Evolutionary conservation across 805 yeast genomes (phyloP).

Genomic region (Yamadazyma sp.): DNA sequence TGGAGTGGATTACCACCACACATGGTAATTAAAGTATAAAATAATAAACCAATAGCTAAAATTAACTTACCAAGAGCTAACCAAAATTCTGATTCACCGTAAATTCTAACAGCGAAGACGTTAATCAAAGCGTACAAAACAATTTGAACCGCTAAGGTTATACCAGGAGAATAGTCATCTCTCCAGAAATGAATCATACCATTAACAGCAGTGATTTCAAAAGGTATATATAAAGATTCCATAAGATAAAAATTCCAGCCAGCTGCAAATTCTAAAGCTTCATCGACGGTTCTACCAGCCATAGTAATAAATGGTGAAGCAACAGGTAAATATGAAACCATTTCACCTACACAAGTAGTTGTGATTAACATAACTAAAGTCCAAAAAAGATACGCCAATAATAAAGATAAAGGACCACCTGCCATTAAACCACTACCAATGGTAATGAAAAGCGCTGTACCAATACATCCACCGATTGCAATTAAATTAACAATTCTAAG

Average conservation of each 20-base stretch:
- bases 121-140: constrained; percentile 40
- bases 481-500: constrained; percentile 12
- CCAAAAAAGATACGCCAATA: constrained; percentile 31
- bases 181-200: constrained; percentile 55
- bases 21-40: constrained; percentile 34
- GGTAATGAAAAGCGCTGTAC: constrained; percentile 40
- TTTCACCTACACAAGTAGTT: constrained; percentile 36
- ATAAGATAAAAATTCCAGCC: constrained; percentile 38
- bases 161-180: constrained; percentile 46
- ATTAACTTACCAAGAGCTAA: constrained; percentile 37
- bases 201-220: constrained; percentile 47
- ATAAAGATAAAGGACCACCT: constrained; percentile 35
- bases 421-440: constrained; percentile 25
- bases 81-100: constrained; percentile 52
- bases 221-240: constrained; percentile 46
- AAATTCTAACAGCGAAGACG: constrained; percentile 45
- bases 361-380: constrained; percentile 28
- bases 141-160: constrained; percentile 41
- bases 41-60: constrained; percentile 33
- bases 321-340: constrained; percentile 36
- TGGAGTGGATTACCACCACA: constrained; percentile 34
- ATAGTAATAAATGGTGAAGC: constrained; percentile 34
- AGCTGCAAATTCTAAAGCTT: constrained; percentile 32
- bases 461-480: constrained; percentile 21
- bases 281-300: constrained; percentile 38